phyloP scores from a whole-genome alignment of 805 yeast genomes.

The Wickerhamiella australiensis region DNA sequence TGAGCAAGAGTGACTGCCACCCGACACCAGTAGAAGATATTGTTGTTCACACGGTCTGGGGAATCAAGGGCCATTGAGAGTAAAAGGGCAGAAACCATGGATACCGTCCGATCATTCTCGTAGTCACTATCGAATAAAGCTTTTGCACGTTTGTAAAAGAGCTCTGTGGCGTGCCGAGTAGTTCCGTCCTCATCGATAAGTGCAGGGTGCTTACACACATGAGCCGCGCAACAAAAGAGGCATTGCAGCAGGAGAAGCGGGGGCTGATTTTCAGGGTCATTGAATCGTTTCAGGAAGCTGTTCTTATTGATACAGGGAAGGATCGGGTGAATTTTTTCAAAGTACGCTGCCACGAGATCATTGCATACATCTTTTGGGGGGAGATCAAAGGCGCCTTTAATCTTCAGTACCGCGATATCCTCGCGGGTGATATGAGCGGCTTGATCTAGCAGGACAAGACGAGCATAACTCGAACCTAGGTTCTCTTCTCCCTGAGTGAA shows the following conservation, averaged over 20 bases:
- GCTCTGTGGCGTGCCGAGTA: slow-evolving; percentile 41
- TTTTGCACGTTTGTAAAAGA: slow-evolving; percentile 60
- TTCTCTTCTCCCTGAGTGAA: slow-evolving; percentile 5
- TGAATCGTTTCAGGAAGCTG: slow-evolving; percentile 47
- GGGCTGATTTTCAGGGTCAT: slow-evolving; percentile 45
- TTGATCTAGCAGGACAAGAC: neutral
- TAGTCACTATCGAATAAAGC: slow-evolving; percentile 59
- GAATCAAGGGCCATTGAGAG: slow-evolving; percentile 66
- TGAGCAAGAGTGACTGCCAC: slow-evolving; percentile 61
- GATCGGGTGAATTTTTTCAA: slow-evolving; percentile 51
- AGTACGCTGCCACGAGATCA: slow-evolving; percentile 50
- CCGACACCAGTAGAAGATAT: slow-evolving; percentile 57
- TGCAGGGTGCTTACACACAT: slow-evolving; percentile 44
- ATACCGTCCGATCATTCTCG: slow-evolving; percentile 50
- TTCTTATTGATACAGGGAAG: slow-evolving; percentile 57
- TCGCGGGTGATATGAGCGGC: slow-evolving; percentile 25
- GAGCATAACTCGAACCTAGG: neutral
- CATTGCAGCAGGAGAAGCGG: slow-evolving; percentile 61
- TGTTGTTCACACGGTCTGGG: slow-evolving; percentile 54
- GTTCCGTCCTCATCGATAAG: slow-evolving; percentile 37
- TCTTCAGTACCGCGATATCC: slow-evolving; percentile 50
- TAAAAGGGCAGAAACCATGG: slow-evolving; percentile 49
- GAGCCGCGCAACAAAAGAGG: slow-evolving; percentile 55
- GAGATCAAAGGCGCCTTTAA: slow-evolving; percentile 57
- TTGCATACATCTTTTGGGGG: slow-evolving; percentile 50